Evolutionary conservation across 192 early-diverging fungal species (phyloP), one percentile per base, ranked within the genome.

Genomic region (Coemansia sp.): DNA sequence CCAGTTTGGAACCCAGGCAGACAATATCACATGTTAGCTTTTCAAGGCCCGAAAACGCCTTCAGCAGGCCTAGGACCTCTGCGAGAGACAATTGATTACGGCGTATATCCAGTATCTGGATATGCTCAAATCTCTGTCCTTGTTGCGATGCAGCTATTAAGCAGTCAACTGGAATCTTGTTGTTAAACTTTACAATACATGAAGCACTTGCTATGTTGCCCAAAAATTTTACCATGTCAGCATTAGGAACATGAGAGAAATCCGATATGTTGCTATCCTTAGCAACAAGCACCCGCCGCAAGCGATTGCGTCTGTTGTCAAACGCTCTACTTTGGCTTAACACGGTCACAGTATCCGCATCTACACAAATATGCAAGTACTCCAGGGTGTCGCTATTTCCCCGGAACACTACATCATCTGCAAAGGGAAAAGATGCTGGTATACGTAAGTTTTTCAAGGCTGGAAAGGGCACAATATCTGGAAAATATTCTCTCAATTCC

Each of bases 371-470:
- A 17, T 56, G 53, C 53, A 65, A 32, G 48, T 39, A 51, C 48
- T 65, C 36, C 34, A 65, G 19, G 17, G 64, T 65, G 3, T 3
- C 19, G 11, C n/a, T 53, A 45, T 65, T 65, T 0, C 64, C 64
- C 3, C 64, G 64, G 20, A 65, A 65, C 45, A 55, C 29, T 15
- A 53, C 50, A 3, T 65, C 64, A 53, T 65, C 48, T 5, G 45
- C 48, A 24, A 65, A 65, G 34, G 64, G 64, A 9, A 55, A 65
- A 32, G 32, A 39, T n/a, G 36, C 31, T 1, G 46, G 29, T 8
- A 48, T 22, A 19, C 31, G 13, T 38, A 65, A 20, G 29, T 11
- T 29, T 12, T 39, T 15, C n/a, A 65, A 42, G 1, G 5, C 32
- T 6, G 64, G 64, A 55, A 65, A 65, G 15, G 50, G 64, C 13